Evolutionary conservation across 345 rosid genomes (phyloP).

Genomic region (Linum trigynum): DNA sequence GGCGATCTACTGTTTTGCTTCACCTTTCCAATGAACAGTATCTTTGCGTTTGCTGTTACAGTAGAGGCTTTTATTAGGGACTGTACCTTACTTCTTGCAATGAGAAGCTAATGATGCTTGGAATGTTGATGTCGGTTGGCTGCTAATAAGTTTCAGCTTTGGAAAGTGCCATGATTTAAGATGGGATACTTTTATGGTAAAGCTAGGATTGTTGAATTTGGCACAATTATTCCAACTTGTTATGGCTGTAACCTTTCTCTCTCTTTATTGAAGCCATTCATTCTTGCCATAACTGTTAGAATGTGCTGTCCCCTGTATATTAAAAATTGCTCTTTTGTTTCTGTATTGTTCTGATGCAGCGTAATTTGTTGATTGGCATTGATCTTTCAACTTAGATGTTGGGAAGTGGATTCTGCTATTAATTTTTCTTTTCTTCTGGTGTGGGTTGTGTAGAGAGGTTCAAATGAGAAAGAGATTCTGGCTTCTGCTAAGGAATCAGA

Average conservation of each 20-base stretch:
- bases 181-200: no score
- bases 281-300: not conserved
- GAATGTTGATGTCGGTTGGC: not conserved
- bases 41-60: not conserved
- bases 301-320: not conserved
- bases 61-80: not conserved
- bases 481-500: conserved; percentile 51
- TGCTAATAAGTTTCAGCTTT: not conserved
- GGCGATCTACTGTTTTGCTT: not conserved
- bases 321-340: not conserved
- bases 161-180: not conserved
- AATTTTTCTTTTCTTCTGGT: not conserved
- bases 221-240: no score
- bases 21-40: not conserved
- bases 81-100: not conserved
- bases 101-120: not conserved
- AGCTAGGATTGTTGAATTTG: no score
- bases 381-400: not conserved
- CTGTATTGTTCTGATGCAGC: no score
- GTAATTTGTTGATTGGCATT: not conserved
- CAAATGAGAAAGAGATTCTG: conserved; percentile 37
- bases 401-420: not conserved
- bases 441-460: conserved; percentile 33
- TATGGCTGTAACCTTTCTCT: no score
- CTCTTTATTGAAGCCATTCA: no score